Base-by-base conservation (phyloP, 2,329 filamentous ascomycete genomes). In the Aphanoascus verrucosus region DNA sequence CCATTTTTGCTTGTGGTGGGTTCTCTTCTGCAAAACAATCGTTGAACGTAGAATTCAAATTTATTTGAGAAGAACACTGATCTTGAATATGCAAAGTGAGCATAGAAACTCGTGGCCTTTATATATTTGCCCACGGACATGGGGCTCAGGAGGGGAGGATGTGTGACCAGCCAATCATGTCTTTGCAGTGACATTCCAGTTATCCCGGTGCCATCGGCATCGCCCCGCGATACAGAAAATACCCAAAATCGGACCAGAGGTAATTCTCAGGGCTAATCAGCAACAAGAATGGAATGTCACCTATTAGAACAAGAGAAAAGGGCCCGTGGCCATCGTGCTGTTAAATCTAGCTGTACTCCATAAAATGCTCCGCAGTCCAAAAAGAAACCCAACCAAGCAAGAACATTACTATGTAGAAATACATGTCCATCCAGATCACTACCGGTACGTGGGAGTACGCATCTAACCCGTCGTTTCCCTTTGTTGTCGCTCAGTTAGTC, bases 401-500 rank as follows among this genome's bases (percentile, higher is more conserved):
- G 3, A 28, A 28, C 23, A 28, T 28, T 28, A n/a, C n/a, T n/a
- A 7, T 28, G 23, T 28, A 28, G 7, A 7, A 28, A 28, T 28
- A 28, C 23, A 28, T 28, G 23, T 28, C 23, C 23, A 28, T 41
- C 38, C 7, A 41, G 38, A 41, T 41, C 6, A 11, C 38, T 2
- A n/a, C 19, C 6, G 2, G 38, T 19, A 19, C 14, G 17, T n/a
- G 14, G 19, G 38, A 8, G 19, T 41, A 15, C 7, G n/a, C 38
- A 19, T 15, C 8, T 15, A 41, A 46, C 12, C 14, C 14, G 12
- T 7, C 11, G 14, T 37, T 49, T 17, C 44, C 8, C 28, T 31
- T 1, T 43, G n/a, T 15, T 42, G 42, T 15, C 20, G 51, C 14
- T 17, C 15, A 7, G 28, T 19, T 9, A 83, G 82, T 55, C 76